Conservation (phyloP, 192 early-diverging fungal species). For the Umbelopsis isabellina region DNA sequence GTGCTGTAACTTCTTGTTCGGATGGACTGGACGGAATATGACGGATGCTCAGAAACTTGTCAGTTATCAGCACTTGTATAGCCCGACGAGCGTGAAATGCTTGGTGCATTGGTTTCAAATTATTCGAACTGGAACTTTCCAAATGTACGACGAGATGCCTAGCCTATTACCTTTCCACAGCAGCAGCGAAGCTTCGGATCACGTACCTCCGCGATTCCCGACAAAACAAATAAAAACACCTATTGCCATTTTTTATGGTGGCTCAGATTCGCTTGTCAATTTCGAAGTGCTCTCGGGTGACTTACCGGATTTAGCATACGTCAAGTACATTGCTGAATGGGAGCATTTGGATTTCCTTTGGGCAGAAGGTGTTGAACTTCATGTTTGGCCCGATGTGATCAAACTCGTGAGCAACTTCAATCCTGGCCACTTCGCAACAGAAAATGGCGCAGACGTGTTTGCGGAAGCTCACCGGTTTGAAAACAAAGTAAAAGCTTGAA, state of each 20-base stretch:
- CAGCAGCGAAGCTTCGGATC: constrained; percentile 48
- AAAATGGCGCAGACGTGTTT: too few relatives aligned
- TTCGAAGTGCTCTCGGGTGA: constrained; percentile 59
- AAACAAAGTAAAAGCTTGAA: too few relatives aligned
- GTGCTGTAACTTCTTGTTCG: constrained; percentile 78
- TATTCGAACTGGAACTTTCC: constrained; percentile 80
- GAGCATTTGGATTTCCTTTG: constrained; percentile 74
- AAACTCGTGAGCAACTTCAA: constrained; percentile 40
- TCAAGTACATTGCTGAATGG: constrained; percentile 67
- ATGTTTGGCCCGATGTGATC: constrained; percentile 51
- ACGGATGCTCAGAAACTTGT: constrained; percentile 75
- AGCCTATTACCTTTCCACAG: constrained; percentile 54
- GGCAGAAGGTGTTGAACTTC: constrained; percentile 47
- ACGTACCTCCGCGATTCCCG: constrained; percentile 72
- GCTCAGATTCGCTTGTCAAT: constrained; percentile 82
- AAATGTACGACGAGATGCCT: constrained; percentile 93
- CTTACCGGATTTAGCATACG: constrained; percentile 58
- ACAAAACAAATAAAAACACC: constrained; percentile 81
- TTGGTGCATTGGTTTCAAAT: constrained; percentile 98
- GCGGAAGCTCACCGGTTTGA: too few relatives aligned
- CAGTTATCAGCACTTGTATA: constrained; percentile 86
- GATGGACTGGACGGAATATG: constrained; percentile 75
- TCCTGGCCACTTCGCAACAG: background rate
- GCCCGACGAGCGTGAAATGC: constrained; percentile 85
- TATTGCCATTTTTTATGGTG: constrained; percentile 92